Conservation (phyloP, 371 early-diverging fungal species). For the Mucor lusitanicus region DNA sequence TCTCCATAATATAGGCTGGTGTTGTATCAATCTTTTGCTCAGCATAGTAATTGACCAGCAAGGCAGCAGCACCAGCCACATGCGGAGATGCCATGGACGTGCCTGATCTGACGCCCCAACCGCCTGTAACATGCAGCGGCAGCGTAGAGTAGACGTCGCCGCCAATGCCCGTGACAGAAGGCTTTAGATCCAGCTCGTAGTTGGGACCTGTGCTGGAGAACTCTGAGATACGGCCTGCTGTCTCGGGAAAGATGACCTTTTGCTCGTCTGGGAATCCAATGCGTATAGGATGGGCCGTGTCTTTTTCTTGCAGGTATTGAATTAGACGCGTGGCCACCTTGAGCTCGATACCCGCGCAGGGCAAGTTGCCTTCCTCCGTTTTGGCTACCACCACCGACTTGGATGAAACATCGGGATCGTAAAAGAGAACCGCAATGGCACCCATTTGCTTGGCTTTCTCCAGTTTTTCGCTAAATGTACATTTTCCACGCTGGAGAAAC, state of each 20-base stretch:
- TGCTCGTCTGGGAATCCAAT: conserved; percentile 18
- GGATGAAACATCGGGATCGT: conserved; percentile 24
- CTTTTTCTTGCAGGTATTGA: background rate
- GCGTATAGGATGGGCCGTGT: background rate
- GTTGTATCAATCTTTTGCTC: conserved; percentile 14
- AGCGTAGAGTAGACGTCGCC: conserved; percentile 74
- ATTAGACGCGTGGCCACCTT: conserved; percentile 24
- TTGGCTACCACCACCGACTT: conserved; percentile 2
- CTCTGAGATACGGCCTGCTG: conserved; percentile 44
- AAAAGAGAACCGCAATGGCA: conserved; percentile 59
- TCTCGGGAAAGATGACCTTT: conserved; percentile 14
- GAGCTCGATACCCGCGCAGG: conserved; percentile 42
- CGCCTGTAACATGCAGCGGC: conserved; percentile 27
- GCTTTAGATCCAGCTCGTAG: conserved; percentile 48
- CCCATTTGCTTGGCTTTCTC: conserved; percentile 34
- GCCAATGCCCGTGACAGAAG: conserved; percentile 69
- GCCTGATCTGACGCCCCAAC: conserved; percentile 69
- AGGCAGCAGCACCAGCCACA: conserved; percentile 67
- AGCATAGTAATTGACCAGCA: conserved; percentile 51
- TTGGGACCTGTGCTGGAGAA: conserved; percentile 56
- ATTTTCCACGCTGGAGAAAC: conserved; percentile 53
- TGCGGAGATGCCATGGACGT: conserved; percentile 77
- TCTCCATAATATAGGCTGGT: conserved; percentile 28
- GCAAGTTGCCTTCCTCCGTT: conserved; percentile 25
- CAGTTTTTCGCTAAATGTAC: conserved; percentile 54